Percentiles rank a stretch among this genome's conserved stretches.
Conservation (phyloP, 2,329 filamentous ascomycete genomes). For the Calycina herbarum region DNA sequence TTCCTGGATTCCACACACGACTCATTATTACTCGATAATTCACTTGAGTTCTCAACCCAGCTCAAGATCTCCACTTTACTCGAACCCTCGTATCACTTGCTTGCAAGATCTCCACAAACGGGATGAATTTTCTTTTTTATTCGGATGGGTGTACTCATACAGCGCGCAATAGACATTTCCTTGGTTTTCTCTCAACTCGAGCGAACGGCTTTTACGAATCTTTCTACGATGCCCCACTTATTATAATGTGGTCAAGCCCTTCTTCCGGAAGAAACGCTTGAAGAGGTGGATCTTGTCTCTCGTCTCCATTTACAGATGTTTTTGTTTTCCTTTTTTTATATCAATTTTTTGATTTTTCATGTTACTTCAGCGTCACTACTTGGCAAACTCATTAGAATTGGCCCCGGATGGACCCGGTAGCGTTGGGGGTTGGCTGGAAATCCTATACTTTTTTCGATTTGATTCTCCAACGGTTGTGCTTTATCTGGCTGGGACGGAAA, state of each 20-base stretch:
- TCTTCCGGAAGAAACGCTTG: slow-evolving; percentile 1
- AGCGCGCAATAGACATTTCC: slow-evolving; percentile 31
- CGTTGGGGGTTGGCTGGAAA: slow-evolving; percentile 2
- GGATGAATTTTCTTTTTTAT: slow-evolving; percentile 10
- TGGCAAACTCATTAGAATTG: slow-evolving; percentile 8
- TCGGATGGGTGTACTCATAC: slow-evolving; percentile 27
- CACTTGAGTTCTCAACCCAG: background rate
- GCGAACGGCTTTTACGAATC: slow-evolving; percentile 3
- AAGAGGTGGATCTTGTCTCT: slow-evolving; percentile 8
- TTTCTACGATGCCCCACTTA: background rate
- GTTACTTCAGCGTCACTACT: slow-evolving; percentile 9
- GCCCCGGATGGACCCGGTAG: slow-evolving; percentile 7
- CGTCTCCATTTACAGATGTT: background rate
- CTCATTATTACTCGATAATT: slow-evolving; percentile 4
- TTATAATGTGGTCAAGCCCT: slow-evolving; percentile 4
- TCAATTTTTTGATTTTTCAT: background rate
- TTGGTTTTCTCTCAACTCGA: slow-evolving; percentile 6
- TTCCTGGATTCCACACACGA: slow-evolving; percentile 2
- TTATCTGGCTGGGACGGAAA: background rate
- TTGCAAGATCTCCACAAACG: background rate
- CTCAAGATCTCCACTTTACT: slow-evolving; percentile 17
- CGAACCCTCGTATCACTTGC: slow-evolving; percentile 6
- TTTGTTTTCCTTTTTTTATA: background rate
- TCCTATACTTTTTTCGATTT: background rate
- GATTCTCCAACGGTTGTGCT: background rate